A percentile compares a stretch with the other conserved stretches of the same genome.
Evolutionary conservation across 2,329 filamentous ascomycete genomes (phyloP).

Genomic region (Phaeophleospora eucalypticola): DNA sequence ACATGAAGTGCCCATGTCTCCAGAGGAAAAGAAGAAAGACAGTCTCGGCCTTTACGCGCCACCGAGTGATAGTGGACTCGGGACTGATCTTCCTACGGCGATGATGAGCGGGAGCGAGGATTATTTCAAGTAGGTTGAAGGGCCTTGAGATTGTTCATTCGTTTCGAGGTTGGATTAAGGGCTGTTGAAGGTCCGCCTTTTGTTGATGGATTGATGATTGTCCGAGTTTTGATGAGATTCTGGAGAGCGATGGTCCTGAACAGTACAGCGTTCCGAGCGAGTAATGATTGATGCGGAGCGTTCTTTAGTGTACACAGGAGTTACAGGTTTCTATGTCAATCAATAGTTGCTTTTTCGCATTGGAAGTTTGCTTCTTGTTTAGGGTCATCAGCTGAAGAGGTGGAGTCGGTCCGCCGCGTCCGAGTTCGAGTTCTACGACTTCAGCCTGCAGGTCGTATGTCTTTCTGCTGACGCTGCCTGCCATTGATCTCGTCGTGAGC

Average conservation of each 20-base stretch:
- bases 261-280: background rate
- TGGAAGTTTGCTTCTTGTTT: background rate
- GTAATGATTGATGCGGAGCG: background rate
- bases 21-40: conserved; percentile 18
- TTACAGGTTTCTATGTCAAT: background rate
- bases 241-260: background rate
- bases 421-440: too few relatives aligned
- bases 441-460: too few relatives aligned
- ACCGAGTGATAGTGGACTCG: conserved; percentile 38
- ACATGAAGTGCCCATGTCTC: conserved; percentile 9
- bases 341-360: background rate
- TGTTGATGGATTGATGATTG: background rate
- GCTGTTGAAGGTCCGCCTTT: background rate
- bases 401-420: too few relatives aligned
- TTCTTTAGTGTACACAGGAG: background rate
- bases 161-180: background rate
- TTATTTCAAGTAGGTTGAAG: conserved; percentile 15
- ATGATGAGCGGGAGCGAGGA: conserved; percentile 18
- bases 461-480: too few relatives aligned
- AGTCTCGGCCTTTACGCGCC: conserved; percentile 27
- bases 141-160: background rate
- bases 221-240: background rate
- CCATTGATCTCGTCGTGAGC: too few relatives aligned
- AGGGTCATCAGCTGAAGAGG: too few relatives aligned
- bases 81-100: conserved; percentile 36